phyloP scores from a whole-genome alignment of 345 rosid genomes.

The Linum trigynum region DNA sequence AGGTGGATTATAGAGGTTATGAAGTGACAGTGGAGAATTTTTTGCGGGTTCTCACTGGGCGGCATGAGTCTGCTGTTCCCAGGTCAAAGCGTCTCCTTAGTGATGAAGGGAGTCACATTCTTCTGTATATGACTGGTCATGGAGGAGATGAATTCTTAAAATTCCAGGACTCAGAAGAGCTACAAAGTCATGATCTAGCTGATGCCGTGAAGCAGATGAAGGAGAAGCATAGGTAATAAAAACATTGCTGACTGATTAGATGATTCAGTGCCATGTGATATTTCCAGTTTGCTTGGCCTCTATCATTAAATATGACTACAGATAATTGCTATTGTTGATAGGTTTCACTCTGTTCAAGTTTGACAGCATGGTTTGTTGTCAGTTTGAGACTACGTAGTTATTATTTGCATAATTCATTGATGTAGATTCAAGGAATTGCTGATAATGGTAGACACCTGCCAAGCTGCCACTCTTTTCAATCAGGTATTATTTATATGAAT shows the following conservation, averaged over 20 bases:
- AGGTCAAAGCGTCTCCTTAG: slow-evolving; percentile 97
- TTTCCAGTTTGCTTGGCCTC: too few relatives aligned
- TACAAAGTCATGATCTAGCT: slow-evolving; percentile 98
- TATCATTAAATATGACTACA: too few relatives aligned
- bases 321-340: neutral
- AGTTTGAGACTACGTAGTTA: neutral
- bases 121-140: slow-evolving; percentile 97
- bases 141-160: slow-evolving; percentile 96
- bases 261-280: too few relatives aligned
- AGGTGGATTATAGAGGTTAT: slow-evolving; percentile 98
- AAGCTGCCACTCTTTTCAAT: slow-evolving; percentile 93
- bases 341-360: neutral
- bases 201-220: slow-evolving; percentile 99
- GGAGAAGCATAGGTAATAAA: slow-evolving; percentile 71
- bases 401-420: slow-evolving; percentile 10
- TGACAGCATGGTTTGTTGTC: neutral
- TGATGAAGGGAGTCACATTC: slow-evolving; percentile 97
- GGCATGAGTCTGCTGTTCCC: slow-evolving; percentile 87
- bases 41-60: slow-evolving; percentile 86
- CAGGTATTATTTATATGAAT: slow-evolving; percentile 39
- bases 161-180: slow-evolving; percentile 95
- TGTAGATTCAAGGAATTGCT: slow-evolving; percentile 91
- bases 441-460: slow-evolving; percentile 99
- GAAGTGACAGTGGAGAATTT: slow-evolving; percentile 94
- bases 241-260: neutral